Evolutionary conservation across 2,329 filamentous ascomycete genomes (phyloP).

Genomic region (Fusarium pseudonygamai): DNA sequence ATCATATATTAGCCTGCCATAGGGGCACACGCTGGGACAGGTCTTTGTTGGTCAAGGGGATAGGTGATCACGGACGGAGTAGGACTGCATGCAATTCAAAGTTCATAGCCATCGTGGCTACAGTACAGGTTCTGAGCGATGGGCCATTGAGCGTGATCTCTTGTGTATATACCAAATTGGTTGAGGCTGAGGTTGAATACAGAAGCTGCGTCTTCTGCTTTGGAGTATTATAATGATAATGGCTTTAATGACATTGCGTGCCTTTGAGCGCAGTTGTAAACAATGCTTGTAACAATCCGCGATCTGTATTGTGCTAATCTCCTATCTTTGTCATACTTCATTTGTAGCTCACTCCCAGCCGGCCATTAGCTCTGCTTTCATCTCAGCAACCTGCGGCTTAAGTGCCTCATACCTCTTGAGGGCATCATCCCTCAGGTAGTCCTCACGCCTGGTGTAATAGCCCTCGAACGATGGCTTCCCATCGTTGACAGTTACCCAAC

Average conservation of each 20-base stretch:
- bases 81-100: slow-evolving; percentile 22
- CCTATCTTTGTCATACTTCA: neutral
- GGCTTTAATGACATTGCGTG: slow-evolving; percentile 20
- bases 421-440: slow-evolving; percentile 48
- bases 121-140: slow-evolving; percentile 14
- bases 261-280: neutral
- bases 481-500: slow-evolving; percentile 51
- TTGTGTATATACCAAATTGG: slow-evolving; percentile 39
- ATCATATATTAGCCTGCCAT: slow-evolving; percentile 13
- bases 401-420: slow-evolving; percentile 44
- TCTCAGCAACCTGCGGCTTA: slow-evolving; percentile 30
- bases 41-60: slow-evolving; percentile 1
- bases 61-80: slow-evolving; percentile 12
- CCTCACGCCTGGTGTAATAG: slow-evolving; percentile 47
- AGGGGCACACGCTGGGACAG: slow-evolving; percentile 4
- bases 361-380: slow-evolving; percentile 28
- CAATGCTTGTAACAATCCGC: neutral
- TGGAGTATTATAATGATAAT: slow-evolving; percentile 19
- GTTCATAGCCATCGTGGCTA: slow-evolving; percentile 16
- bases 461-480: slow-evolving; percentile 50
- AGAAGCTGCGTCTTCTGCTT: slow-evolving; percentile 34
- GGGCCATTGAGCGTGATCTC: slow-evolving; percentile 19
- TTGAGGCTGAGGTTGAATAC: slow-evolving; percentile 32
- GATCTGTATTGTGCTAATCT: neutral
- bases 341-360: neutral